Evolutionary conservation across 2,329 filamentous ascomycete species (phyloP), one percentile per base, ranked within the genome.

Genomic region (Trichoderma koningiopsis): DNA sequence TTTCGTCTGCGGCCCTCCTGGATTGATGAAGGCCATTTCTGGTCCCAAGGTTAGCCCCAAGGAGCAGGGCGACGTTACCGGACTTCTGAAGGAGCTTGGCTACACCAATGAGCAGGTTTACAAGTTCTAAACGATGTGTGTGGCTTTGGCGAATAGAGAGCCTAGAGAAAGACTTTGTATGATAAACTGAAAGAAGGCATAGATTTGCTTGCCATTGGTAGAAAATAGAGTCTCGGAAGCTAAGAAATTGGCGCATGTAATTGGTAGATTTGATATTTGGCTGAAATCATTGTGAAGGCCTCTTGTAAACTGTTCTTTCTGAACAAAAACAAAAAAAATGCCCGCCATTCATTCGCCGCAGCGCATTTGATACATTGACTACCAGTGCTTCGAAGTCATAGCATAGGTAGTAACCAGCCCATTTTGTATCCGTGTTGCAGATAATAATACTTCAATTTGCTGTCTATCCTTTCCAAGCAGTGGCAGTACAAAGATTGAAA

Each of bases 1-100:
- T 72, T 98, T 99, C 77, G 93, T 99, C 47, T 98, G 95, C 81
- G 95, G 95, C 0, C 96, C 96, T 14, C 94, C 95, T 3, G 92
- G 91, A 53, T 80, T 98, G 86, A 97, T 97, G 89, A 97, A 97
- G 81, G 92, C 94, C 70, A 89, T 98, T 74, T 95, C 92, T 47
- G 96, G 96, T 40, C 82, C 83, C 77, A 98, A 99, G 92, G 90
- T 91, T 80, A 96, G 91, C 82, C 94, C 94, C n/a, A 86, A 88
- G 76, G 94, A 99, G 80, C 96, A 99, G 84, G 96, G 96, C 74
- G 95, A 98, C 83, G 86, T 99, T 73, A 84, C 84, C 10, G 96
- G 92, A 72, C 84, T 90, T 72, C 84, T 99, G 73, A 91, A 93
- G 83, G 93, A 97, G 76, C 85, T 97, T 47, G 94, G 94, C 59